Conservation (phyloP, 2,329 filamentous ascomycete genomes). For the Neoarthrinium moseri region DNA sequence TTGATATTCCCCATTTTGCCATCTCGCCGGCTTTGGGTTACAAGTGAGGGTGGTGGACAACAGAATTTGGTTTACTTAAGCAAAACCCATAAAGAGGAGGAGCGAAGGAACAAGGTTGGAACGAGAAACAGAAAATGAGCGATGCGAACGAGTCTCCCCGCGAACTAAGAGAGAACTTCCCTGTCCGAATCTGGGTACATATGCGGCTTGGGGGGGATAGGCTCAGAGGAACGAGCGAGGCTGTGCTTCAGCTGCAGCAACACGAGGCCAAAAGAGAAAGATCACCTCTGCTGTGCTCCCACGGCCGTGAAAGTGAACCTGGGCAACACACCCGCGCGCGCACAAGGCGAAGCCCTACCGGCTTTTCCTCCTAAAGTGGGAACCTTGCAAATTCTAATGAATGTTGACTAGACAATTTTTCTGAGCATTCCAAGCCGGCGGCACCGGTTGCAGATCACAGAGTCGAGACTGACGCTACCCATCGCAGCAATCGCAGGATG, state of each 20-base stretch:
- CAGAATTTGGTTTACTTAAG: constrained; percentile 2
- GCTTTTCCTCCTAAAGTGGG: background rate
- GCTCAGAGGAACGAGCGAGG: background rate
- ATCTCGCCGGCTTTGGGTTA: constrained; percentile 5
- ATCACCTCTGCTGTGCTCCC: no score
- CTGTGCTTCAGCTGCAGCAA: constrained; percentile 2
- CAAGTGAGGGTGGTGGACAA: background rate
- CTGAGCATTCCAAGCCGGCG: no score
- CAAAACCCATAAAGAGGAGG: background rate
- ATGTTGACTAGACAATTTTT: no score
- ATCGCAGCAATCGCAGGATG: no score
- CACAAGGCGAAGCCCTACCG: background rate
- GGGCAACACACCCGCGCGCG: background rate
- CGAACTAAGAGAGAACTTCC: background rate
- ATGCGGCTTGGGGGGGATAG: no score
- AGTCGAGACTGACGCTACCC: no score
- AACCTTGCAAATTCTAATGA: background rate
- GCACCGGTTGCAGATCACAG: no score
- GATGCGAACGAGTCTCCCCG: background rate
- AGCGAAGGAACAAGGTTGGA: background rate
- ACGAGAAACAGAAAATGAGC: background rate
- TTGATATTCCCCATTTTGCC: constrained; percentile 27
- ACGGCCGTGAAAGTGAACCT: no score
- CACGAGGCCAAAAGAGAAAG: no score
- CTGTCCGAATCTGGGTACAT: background rate